A percentile compares a stretch with the other conserved stretches of the same genome.
phyloP scores from a whole-genome alignment of 2,329 filamentous ascomycete species.

The Pestalotiopsis sp. region DNA sequence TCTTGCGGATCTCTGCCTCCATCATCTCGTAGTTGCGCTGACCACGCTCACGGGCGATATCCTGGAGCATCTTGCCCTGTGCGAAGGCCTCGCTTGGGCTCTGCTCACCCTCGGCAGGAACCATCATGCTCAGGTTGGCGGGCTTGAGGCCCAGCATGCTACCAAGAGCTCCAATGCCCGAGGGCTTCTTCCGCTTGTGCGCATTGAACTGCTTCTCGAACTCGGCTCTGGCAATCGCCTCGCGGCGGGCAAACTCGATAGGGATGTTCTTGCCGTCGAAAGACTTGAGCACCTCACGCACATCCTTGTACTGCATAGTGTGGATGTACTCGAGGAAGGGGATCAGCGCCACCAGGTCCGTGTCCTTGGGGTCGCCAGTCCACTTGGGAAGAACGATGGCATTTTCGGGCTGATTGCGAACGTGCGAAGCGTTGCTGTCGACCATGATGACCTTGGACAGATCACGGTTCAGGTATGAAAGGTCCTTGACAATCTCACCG shows the following conservation, averaged over 20 bases:
- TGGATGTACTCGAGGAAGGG: slow-evolving; percentile 97
- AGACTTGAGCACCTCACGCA: slow-evolving; percentile 81
- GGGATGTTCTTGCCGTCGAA: slow-evolving; percentile 91
- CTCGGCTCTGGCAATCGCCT: slow-evolving; percentile 81
- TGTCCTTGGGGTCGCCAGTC: slow-evolving; percentile 82
- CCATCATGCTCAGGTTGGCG: slow-evolving; percentile 63
- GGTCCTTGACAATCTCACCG: slow-evolving; percentile 96
- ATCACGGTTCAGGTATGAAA: slow-evolving; percentile 96
- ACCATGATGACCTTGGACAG: slow-evolving; percentile 94
- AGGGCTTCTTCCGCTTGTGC: slow-evolving; percentile 63
- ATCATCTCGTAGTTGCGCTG: slow-evolving; percentile 87
- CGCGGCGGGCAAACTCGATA: slow-evolving; percentile 83
- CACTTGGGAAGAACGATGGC: slow-evolving; percentile 90
- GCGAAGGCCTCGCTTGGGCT: slow-evolving; percentile 76
- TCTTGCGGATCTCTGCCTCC: slow-evolving; percentile 88
- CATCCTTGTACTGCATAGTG: slow-evolving; percentile 88
- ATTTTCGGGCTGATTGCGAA: slow-evolving; percentile 92
- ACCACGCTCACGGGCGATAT: slow-evolving; percentile 89
- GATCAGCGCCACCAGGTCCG: slow-evolving; percentile 83
- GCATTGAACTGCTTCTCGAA: slow-evolving; percentile 78
- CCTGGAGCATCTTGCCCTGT: slow-evolving; percentile 96
- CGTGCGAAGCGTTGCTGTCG: slow-evolving; percentile 81
- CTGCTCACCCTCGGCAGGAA: slow-evolving; percentile 65
- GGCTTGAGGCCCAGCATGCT: slow-evolving; percentile 78
- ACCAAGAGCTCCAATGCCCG: slow-evolving; percentile 69